phyloP scores from a whole-genome alignment of 257 asterid genomes.

The Paraleonurus japonicus region DNA sequence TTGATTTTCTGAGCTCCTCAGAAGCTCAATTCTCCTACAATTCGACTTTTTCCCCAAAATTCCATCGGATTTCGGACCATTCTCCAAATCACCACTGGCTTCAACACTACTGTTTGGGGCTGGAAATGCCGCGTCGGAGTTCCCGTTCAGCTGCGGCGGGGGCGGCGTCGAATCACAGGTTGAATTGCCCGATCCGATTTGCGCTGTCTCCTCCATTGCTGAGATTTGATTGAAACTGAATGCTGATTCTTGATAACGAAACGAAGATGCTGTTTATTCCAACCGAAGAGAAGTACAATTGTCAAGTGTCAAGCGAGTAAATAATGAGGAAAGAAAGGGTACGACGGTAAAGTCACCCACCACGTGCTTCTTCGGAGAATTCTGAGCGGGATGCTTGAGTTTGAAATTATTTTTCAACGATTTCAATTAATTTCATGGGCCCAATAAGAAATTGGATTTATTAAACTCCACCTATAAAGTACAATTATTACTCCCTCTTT shows the following conservation, averaged over 20 bases:
- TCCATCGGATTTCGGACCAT: conserved; percentile 22
- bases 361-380: not conserved
- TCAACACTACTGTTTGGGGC: conserved; percentile 3
- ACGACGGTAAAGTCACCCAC: conserved; percentile 6
- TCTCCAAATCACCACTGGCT: conserved; percentile 18
- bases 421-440: not conserved
- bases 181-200: conserved; percentile 6
- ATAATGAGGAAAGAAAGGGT: conserved; percentile 2
- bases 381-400: conserved; percentile 3
- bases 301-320: not conserved
- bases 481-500: too few species aligned
- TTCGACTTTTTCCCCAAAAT: conserved; percentile 2
- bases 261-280: not conserved
- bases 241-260: not conserved
- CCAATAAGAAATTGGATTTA: too few species aligned
- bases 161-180: conserved; percentile 23
- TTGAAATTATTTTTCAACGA: not conserved
- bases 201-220: conserved; percentile 33
- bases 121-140: conserved; percentile 17
- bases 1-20: conserved; percentile 24
- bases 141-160: conserved; percentile 7
- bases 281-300: not conserved
- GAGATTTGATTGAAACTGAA: not conserved
- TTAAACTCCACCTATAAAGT: too few species aligned
- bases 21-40: conserved; percentile 22